Evolutionary conservation across 164 flowering plant genomes (phyloP).

Genomic region (Litsea cubeba): DNA sequence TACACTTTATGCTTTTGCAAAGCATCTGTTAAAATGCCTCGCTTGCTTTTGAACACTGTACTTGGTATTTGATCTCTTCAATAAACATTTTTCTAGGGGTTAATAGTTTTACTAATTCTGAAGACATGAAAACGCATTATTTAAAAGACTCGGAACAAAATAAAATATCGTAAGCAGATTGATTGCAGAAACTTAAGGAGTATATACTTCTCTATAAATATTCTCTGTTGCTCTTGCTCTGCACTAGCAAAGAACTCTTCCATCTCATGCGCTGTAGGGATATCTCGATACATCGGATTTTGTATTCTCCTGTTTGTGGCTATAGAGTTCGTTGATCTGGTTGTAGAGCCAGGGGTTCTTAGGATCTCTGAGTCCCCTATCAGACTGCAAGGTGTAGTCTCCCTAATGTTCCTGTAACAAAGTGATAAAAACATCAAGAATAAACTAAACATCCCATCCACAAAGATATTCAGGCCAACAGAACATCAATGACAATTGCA

Average conservation of each 20-base stretch:
- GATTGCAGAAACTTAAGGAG: not conserved
- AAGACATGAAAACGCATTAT: not conserved
- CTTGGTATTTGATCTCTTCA: not conserved
- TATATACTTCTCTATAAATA: conserved; percentile 59
- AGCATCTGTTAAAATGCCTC: no score
- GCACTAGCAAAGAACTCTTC: conserved; percentile 79
- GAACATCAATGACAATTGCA: not conserved
- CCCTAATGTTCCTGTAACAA: conserved; percentile 60
- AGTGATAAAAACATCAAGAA: not conserved
- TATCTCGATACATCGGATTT: conserved; percentile 27
- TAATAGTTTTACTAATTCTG: not conserved
- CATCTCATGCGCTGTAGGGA: conserved; percentile 63
- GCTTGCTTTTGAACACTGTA: not conserved
- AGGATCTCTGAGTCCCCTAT: conserved; percentile 40
- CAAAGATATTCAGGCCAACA: not conserved
- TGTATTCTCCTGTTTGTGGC: conserved; percentile 26
- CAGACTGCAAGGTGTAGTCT: conserved; percentile 79
- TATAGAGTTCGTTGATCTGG: conserved; percentile 31
- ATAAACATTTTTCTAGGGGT: not conserved
- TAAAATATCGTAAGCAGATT: not conserved
- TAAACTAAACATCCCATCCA: not conserved
- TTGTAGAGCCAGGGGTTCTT: conserved; percentile 69
- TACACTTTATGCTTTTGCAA: no score
- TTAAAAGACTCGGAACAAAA: not conserved
- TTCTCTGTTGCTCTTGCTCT: conserved; percentile 57